A percentile compares a stretch with the other conserved stretches of the same genome.
phyloP scores from a whole-genome alignment of 2,329 filamentous ascomycete species.

The Xylaria sp. region DNA sequence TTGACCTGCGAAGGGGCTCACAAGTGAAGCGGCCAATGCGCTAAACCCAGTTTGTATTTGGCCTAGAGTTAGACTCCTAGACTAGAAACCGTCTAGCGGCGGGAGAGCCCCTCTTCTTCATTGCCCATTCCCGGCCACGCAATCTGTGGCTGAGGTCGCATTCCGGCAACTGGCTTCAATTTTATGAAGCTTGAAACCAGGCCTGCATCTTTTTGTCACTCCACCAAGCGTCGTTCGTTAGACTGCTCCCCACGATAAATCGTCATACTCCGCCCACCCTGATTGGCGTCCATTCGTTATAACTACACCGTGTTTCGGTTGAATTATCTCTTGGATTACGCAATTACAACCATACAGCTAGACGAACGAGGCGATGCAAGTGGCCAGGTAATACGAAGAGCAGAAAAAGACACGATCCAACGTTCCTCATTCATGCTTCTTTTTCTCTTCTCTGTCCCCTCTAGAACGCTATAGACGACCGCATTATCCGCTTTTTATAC shows the following conservation, averaged over 20 bases:
- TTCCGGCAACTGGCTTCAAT: neutral
- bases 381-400: constrained; percentile 17
- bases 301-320: constrained; percentile 8
- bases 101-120: neutral
- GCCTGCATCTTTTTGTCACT: constrained; percentile 25
- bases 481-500: neutral
- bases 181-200: constrained; percentile 9
- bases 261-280: constrained; percentile 27
- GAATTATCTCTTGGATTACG: constrained; percentile 9
- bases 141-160: constrained; percentile 34
- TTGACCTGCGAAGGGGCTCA: too few species aligned
- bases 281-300: constrained; percentile 32
- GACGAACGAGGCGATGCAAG: constrained; percentile 20
- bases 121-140: constrained; percentile 20
- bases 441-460: neutral
- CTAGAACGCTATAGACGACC: neutral
- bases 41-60: too few species aligned
- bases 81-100: neutral
- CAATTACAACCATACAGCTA: constrained; percentile 3
- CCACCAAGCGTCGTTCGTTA: constrained; percentile 23
- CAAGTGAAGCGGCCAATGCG: too few species aligned
- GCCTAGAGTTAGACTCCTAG: too few species aligned
- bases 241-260: constrained; percentile 21
- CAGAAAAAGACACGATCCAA: constrained; percentile 13
- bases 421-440: constrained; percentile 16